phyloP scores from a whole-genome alignment of 2,329 filamentous ascomycete genomes.

The Verticillium zaregamsianum region DNA sequence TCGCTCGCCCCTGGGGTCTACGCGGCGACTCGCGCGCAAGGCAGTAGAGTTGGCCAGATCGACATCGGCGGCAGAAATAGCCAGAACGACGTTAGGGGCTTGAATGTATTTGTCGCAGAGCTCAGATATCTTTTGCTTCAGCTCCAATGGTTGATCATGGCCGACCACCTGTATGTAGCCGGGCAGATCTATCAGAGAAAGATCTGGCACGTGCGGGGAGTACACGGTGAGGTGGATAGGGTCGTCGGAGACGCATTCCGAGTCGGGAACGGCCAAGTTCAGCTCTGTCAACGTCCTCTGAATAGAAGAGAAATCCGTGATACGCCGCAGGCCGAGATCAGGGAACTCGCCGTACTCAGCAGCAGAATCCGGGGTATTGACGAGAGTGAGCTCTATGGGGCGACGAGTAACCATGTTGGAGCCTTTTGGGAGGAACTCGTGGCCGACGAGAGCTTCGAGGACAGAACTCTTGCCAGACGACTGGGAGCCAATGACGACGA shows the following conservation, averaged over 20 bases:
- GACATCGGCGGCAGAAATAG: slow-evolving; percentile 95
- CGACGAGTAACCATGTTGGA: slow-evolving; percentile 96
- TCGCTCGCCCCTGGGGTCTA: slow-evolving; percentile 89
- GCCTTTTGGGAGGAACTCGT: slow-evolving; percentile 97
- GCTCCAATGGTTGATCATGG: slow-evolving; percentile 80
- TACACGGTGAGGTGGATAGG: slow-evolving; percentile 95
- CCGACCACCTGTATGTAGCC: slow-evolving; percentile 97
- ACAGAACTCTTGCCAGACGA: slow-evolving; percentile 98
- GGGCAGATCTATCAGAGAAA: slow-evolving; percentile 92
- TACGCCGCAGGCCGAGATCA: slow-evolving; percentile 80
- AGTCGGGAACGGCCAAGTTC: slow-evolving; percentile 86
- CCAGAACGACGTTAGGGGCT: slow-evolving; percentile 90
- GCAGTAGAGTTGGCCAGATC: slow-evolving; percentile 96
- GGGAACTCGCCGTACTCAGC: slow-evolving; percentile 96
- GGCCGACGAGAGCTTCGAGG: slow-evolving; percentile 91
- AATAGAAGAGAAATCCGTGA: slow-evolving; percentile 87
- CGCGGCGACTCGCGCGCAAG: slow-evolving; percentile 79
- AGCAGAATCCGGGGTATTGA: slow-evolving; percentile 85
- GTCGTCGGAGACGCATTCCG: slow-evolving; percentile 91
- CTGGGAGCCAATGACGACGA: slow-evolving; percentile 98
- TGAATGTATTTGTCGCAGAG: slow-evolving; percentile 99
- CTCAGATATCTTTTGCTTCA: slow-evolving; percentile 94
- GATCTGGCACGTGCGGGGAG: slow-evolving; percentile 89
- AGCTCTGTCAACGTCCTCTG: slow-evolving; percentile 93
- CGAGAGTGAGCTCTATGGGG: slow-evolving; percentile 91